Evolutionary conservation across 805 yeast species (phyloP), one percentile per base, ranked within the genome.

Genomic region (Osmozyma mogii): DNA sequence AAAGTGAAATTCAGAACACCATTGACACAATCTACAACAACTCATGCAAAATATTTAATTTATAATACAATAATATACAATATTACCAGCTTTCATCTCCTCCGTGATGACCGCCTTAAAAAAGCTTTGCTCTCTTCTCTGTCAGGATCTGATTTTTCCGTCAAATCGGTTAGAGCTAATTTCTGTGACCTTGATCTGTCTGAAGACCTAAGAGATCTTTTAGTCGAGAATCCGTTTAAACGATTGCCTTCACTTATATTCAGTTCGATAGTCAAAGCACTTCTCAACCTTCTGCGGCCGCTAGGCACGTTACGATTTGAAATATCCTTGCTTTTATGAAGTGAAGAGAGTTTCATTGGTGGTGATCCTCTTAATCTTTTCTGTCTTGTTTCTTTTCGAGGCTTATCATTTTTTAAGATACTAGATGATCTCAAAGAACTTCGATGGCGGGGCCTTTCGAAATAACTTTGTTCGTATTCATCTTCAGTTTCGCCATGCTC

Each of bases 11-110:
- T 6, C 54, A 52, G 27, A 32, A 45, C 1, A 58, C 61, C 21
- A 36, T 63, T 22, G 70, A 62, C 36, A 22, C 35, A 16, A 48
- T 63, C 13, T 63, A 55, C 40, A 46, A 44, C 16, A 63, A 59
- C 35, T 45, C 65, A 2, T 53, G 61, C 31, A 49, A 43, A 26
- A 30, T 61, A 24, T 62, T 63, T 28, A 40, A 44, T 13, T 18
- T 29, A 21, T 17, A 15, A 15, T 33, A 29, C 16, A 26, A 18
- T 29, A 24, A 28, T 24, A 30, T 29, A 31, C 34, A 35, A 8
- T 17, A 14, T 22, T 24, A 14, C 15, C n/a, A 14, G 21, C 27
- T 18, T 13, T 10, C 24, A 22, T 16, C 24, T 12, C 23, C 29
- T 23, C 13, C 21, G 21, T 8, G 30, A 17, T 10, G 33, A 30